Percentiles rank a stretch among this genome's conserved stretches.
Evolutionary conservation across 2,329 filamentous ascomycete species (phyloP).

Genomic region (Fusarium caatingaense): DNA sequence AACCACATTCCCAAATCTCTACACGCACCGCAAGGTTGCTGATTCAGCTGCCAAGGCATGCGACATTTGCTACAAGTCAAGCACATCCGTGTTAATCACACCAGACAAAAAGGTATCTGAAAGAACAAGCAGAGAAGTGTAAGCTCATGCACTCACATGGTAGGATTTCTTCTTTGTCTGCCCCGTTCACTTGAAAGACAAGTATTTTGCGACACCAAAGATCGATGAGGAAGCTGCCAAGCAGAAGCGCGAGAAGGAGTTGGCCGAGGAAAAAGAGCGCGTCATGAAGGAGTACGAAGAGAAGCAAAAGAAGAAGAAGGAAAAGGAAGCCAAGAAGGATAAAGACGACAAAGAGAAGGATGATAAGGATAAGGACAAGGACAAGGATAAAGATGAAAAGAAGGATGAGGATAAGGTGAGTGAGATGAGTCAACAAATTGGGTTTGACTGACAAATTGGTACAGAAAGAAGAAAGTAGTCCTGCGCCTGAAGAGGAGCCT

Average conservation of each 20-base stretch:
- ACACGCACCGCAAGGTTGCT: constrained; percentile 87
- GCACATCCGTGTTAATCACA: constrained; percentile 87
- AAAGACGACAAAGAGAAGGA: constrained; percentile 57
- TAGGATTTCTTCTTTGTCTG: constrained; percentile 94
- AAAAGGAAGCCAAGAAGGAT: constrained; percentile 66
- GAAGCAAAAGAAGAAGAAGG: constrained; percentile 74
- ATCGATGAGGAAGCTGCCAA: constrained; percentile 75
- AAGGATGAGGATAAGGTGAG: constrained; percentile 36
- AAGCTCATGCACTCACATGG: constrained; percentile 22
- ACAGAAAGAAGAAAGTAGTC: constrained; percentile 37
- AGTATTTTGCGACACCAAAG: constrained; percentile 80
- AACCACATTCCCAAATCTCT: constrained; percentile 75
- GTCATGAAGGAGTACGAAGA: constrained; percentile 83
- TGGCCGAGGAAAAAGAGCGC: constrained; percentile 72
- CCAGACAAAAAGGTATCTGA: constrained; percentile 81
- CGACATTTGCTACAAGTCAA: constrained; percentile 91
- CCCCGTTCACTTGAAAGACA: constrained; percentile 82
- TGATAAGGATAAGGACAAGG: constrained; percentile 53
- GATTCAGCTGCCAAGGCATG: constrained; percentile 86
- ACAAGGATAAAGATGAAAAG: constrained; percentile 46
- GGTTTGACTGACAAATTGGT: neutral
- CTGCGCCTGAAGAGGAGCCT: constrained; percentile 66
- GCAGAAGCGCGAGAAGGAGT: constrained; percentile 69
- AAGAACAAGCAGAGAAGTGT: neutral
- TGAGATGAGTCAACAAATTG: neutral